Conservation (phyloP, 1,139 yeast genomes). For the Nakaseomyces bracarensis region DNA sequence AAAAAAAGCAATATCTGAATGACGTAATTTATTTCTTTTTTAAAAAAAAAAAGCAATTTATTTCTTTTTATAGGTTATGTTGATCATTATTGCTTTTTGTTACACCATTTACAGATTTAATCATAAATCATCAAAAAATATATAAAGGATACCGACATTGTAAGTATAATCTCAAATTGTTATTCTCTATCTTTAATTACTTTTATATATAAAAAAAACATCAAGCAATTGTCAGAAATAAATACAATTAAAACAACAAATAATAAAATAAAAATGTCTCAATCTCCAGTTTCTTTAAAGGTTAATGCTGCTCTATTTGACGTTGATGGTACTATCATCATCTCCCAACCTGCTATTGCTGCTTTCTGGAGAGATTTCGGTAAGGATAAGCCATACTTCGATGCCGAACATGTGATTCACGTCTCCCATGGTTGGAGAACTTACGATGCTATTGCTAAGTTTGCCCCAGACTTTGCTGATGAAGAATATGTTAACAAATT, state of each 20-base stretch:
- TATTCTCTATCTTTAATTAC: neutral
- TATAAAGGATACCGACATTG: neutral
- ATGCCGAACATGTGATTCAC: conserved; percentile 60
- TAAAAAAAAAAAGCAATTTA: neutral
- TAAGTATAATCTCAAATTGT: neutral
- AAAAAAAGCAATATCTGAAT: neutral
- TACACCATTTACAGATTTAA: neutral
- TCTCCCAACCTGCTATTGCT: conserved; percentile 60
- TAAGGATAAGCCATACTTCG: conserved; percentile 58
- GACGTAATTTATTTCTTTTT: conserved; percentile 3
- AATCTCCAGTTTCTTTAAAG: conserved; percentile 27
- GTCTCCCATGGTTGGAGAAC: conserved; percentile 82
- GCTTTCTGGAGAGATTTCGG: conserved; percentile 74
- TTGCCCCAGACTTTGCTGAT: conserved; percentile 68
- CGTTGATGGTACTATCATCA: conserved; percentile 68
- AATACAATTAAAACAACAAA: conserved; percentile 1
- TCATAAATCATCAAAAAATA: neutral
- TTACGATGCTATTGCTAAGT: conserved; percentile 62
- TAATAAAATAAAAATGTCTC: conserved; percentile 20
- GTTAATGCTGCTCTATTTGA: conserved; percentile 52
- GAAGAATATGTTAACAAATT: conserved; percentile 57
- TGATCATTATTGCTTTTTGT: neutral
- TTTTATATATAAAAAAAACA: neutral
- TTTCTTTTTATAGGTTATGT: neutral
- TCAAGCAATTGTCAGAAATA: neutral